These are phyloP conservation scores for Hibiscus trionum DNA, from an alignment of 345 rosid genomes.

Conservation along the genomic window DNA sequence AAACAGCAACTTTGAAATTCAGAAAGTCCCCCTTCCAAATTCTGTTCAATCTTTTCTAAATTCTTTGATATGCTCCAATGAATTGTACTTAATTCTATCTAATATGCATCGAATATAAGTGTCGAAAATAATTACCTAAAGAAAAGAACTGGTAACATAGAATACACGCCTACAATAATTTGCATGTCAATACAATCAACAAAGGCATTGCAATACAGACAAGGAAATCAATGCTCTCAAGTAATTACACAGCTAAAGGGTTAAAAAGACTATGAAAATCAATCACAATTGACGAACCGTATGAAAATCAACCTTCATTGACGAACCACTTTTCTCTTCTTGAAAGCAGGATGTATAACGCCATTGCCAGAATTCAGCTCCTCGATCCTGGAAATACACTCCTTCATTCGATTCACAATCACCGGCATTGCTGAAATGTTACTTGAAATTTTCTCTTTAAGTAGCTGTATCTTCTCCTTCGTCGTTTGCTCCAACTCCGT, in stretches of 20 bases:
- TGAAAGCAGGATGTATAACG: slow-evolving; percentile 51
- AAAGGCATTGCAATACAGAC: not conserved
- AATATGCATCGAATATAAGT: no score
- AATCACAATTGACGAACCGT: not conserved
- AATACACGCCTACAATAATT: not conserved
- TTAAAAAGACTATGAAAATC: not conserved
- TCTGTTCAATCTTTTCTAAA: no score
- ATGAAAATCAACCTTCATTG: not conserved
- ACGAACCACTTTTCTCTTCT: slow-evolving; percentile 24
- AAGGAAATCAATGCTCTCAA: not conserved
- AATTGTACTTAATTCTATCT: no score
- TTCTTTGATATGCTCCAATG: no score
- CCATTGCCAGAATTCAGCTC: slow-evolving; percentile 35
- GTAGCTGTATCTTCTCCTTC: slow-evolving; percentile 33
- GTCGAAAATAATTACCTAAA: no score
- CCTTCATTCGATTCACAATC: slow-evolving; percentile 49
- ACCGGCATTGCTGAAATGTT: slow-evolving; percentile 40
- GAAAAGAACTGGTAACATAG: not conserved
- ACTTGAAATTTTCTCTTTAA: slow-evolving; percentile 40
- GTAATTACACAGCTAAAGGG: not conserved
- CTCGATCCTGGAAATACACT: slow-evolving; percentile 44
- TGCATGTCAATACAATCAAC: not conserved
- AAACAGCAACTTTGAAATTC: no score
- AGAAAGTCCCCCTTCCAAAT: no score
- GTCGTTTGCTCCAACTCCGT: slow-evolving; percentile 20